Evolutionary conservation across 768 basidiomycete species (phyloP).

Genomic region (Leucogyrophana mollusca): DNA sequence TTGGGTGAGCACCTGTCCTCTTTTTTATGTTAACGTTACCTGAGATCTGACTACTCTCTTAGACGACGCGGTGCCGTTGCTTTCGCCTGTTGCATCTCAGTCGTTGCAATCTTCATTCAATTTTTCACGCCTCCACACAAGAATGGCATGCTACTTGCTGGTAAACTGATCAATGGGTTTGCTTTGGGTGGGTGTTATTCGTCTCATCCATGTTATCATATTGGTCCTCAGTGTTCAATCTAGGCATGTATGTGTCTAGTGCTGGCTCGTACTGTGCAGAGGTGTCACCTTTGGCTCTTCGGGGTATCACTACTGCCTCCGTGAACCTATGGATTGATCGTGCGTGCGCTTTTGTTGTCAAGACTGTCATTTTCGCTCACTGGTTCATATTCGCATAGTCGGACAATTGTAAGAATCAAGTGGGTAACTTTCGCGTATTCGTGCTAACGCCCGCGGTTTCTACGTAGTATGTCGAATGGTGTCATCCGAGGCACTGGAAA

Average conservation of each 20-base stretch:
- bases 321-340: slow-evolving; percentile 24
- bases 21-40: too few species aligned
- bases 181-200: slow-evolving; percentile 15
- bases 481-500: slow-evolving; percentile 22
- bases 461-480: slow-evolving; percentile 20
- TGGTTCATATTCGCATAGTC: slow-evolving; percentile 11
- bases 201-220: background rate
- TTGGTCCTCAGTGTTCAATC: background rate
- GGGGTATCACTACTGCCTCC: slow-evolving; percentile 22
- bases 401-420: slow-evolving; percentile 17
- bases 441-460: background rate
- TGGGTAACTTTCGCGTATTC: too few species aligned
- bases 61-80: slow-evolving; percentile 24
- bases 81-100: slow-evolving; percentile 18
- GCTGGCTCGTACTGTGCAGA: slow-evolving; percentile 25
- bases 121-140: slow-evolving; percentile 19
- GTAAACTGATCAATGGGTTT: slow-evolving; percentile 25
- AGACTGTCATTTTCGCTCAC: background rate
- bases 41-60: too few species aligned
- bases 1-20: slow-evolving; percentile 11
- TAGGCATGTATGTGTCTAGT: slow-evolving; percentile 24
- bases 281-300: slow-evolving; percentile 25
- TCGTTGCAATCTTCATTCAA: slow-evolving; percentile 21
- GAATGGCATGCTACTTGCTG: slow-evolving; percentile 23
- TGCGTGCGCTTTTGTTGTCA: slow-evolving; percentile 5